phyloP scores from a whole-genome alignment of 768 basidiomycete genomes.

The Mycena floridula region DNA sequence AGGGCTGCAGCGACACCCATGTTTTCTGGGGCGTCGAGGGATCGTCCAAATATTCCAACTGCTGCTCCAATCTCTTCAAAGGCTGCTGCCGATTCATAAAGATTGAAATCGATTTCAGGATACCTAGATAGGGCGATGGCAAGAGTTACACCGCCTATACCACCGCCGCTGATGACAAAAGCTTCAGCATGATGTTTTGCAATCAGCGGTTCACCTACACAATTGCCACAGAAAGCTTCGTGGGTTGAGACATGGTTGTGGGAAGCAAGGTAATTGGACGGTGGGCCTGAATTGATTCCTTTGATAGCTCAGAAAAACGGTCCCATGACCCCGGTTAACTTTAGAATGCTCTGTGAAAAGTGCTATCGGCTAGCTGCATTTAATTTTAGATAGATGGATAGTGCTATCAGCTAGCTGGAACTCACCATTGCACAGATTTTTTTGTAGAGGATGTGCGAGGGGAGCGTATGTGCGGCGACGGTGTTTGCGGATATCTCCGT shows the following conservation, averaged over 20 bases:
- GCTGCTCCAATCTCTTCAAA: constrained; percentile 14
- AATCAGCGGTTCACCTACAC: neutral
- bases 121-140: constrained; percentile 11
- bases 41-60: constrained; percentile 10
- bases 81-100: constrained; percentile 12
- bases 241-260: neutral
- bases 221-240: neutral
- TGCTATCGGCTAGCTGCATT: too few species aligned
- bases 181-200: neutral
- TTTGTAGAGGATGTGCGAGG: too few species aligned
- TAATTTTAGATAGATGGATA: too few species aligned
- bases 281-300: too few species aligned
- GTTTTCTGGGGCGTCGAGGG: neutral
- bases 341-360: too few species aligned
- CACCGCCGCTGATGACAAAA: constrained; percentile 5
- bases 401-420: too few species aligned
- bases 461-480: too few species aligned
- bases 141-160: constrained; percentile 11
- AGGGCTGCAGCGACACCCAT: neutral
- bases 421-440: too few species aligned
- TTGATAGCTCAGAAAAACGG: too few species aligned
- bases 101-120: constrained; percentile 10
- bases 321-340: too few species aligned
- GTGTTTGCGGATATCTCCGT: too few species aligned
- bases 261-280: too few species aligned